These are phyloP conservation scores for Tolypocladium tundrense DNA, from an alignment of 2,329 filamentous ascomycete species.

Conservation along the genomic window DNA sequence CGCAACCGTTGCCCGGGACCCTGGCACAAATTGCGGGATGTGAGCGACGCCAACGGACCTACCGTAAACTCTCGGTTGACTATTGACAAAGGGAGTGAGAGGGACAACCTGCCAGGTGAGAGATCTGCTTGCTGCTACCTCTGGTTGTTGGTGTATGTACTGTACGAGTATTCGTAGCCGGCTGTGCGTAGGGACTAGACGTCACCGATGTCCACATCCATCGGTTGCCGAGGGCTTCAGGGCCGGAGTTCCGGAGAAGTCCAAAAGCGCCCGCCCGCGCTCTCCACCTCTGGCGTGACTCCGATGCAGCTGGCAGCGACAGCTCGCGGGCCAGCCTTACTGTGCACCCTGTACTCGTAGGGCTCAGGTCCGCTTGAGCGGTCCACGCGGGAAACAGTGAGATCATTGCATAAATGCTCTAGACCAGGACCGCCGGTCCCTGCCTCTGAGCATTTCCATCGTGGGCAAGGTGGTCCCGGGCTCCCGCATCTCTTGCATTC, in stretches of 20 bases:
- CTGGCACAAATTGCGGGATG: background rate
- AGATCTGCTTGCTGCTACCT: background rate
- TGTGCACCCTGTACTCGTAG: background rate
- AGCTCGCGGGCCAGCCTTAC: background rate
- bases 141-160: background rate
- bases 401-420: background rate
- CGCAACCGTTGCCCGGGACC: background rate
- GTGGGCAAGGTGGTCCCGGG: background rate
- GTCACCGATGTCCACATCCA: background rate
- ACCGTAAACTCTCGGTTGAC: background rate
- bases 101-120: background rate
- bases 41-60: background rate
- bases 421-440: background rate
- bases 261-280: background rate
- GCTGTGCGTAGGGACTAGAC: background rate
- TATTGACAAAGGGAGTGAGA: background rate
- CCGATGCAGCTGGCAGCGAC: background rate
- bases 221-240: background rate
- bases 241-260: background rate
- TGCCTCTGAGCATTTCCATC: background rate
- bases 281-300: background rate
- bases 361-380: background rate
- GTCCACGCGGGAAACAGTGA: background rate
- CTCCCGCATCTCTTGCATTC: background rate
- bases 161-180: no score